Evolutionary conservation across 2,329 filamentous ascomycete genomes (phyloP).

Genomic region (Fusarium fracticaudum): DNA sequence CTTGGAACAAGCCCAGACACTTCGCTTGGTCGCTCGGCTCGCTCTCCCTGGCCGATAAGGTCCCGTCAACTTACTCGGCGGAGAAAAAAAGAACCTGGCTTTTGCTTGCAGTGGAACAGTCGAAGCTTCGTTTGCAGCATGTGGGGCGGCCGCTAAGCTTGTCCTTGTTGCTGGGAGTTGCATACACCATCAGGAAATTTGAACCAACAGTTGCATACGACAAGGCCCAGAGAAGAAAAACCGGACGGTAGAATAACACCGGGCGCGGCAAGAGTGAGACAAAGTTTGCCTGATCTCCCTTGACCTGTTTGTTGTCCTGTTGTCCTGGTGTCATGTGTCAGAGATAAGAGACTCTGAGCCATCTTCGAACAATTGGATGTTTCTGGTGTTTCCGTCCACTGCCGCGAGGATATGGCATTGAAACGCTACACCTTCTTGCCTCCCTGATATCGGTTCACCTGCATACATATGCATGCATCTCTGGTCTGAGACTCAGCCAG

Average conservation of each 20-base stretch:
- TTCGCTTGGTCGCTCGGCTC: neutral
- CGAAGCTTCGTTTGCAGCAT: slow-evolving; percentile 40
- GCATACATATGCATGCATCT: slow-evolving; percentile 5
- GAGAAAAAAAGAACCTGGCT: slow-evolving; percentile 6
- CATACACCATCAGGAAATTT: slow-evolving; percentile 33
- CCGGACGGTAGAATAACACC: slow-evolving; percentile 13
- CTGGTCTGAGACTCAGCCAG: slow-evolving; percentile 16
- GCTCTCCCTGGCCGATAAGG: slow-evolving; percentile 34
- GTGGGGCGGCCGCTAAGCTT: slow-evolving; percentile 33
- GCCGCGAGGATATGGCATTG: neutral
- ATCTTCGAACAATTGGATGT: neutral
- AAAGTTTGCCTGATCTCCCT: slow-evolving; percentile 10
- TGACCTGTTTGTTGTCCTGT: neutral
- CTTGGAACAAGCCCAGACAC: slow-evolving; percentile 16
- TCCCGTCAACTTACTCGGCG: slow-evolving; percentile 4
- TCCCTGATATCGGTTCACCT: neutral
- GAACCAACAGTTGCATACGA: slow-evolving; percentile 27
- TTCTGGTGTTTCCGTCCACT: slow-evolving; percentile 14
- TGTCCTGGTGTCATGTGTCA: neutral
- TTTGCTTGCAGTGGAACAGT: slow-evolving; percentile 8
- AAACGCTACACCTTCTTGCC: neutral
- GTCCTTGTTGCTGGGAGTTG: slow-evolving; percentile 27
- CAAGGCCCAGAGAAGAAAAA: slow-evolving; percentile 27
- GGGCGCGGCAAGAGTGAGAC: slow-evolving; percentile 31
- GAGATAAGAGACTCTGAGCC: slow-evolving; percentile 1